These are phyloP conservation scores for Wolfiporia cocos DNA, from an alignment of 1,284 basidiomycete species.

Conservation along the genomic window DNA sequence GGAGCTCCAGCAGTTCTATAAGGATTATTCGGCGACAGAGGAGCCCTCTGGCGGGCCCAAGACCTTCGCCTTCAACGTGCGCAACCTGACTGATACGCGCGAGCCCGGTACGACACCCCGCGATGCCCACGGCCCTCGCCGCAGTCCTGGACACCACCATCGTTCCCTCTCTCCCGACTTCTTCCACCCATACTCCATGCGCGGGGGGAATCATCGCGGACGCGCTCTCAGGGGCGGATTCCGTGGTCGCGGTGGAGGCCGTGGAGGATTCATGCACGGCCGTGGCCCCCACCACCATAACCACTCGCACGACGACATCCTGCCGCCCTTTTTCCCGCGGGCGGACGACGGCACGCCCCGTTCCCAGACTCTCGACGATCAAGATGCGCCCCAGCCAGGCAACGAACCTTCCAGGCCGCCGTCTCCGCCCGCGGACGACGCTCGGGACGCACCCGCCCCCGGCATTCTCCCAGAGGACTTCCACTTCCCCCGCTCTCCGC, in stretches of 20 bases:
- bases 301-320: background rate
- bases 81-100: constrained; percentile 54
- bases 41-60: constrained; percentile 13
- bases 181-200: background rate
- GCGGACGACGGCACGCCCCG: background rate
- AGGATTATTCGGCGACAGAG: constrained; percentile 8
- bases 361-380: background rate
- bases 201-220: background rate
- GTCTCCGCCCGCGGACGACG: background rate
- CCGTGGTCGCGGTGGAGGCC: background rate
- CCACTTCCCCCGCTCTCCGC: no score
- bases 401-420: background rate
- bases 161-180: background rate
- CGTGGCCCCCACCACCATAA: no score
- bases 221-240: background rate
- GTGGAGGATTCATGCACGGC: background rate
- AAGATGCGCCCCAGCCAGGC: background rate
- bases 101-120: background rate
- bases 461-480: no score
- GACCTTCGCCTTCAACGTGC: constrained; percentile 62
- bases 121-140: background rate
- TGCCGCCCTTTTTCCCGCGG: background rate
- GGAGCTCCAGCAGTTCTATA: constrained; percentile 59
- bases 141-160: background rate
- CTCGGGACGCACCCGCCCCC: no score